Base-by-base conservation (phyloP, 768 basidiomycete genomes). In the Symmetrospora coprosmae region DNA sequence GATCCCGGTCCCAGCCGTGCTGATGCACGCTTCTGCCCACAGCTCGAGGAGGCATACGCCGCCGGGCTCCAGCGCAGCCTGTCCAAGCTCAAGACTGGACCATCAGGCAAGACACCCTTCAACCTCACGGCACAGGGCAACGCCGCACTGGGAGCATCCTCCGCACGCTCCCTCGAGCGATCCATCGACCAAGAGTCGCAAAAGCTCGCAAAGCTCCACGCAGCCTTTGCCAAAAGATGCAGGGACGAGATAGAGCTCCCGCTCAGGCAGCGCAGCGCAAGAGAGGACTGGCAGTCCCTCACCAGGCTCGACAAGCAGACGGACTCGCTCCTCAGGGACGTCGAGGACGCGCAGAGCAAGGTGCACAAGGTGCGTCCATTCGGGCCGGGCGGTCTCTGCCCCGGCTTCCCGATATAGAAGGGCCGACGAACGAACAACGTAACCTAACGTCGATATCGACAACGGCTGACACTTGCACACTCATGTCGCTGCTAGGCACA, bases 21-120 rank as follows among this genome's bases (percentile, higher is more conserved):
- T n/a, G n/a, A n/a, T n/a, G n/a, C n/a, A n/a, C n/a, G n/a, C n/a
- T n/a, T n/a, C n/a, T n/a, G 67, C 50, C 61, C 67, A 55, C 56
- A 65, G 62, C 33, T 69, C 69, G 65, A 73, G 61, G 63, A 71
- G 9, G 11, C n/a, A 17, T 68, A 66, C 59, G 27, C 59, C 47
- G 48, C 58, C n/a, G 19, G 52, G 1, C 59, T 68, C 31, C 13
- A 63, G 4, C 34, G 39, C 17, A 52, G 64, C 50, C 4, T 21
- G 0, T 11, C 37, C n/a, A 55, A 62, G 2, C 47, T 67, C 48
- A 65, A 43, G 35, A 30, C 0, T 4, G 14, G 21, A n/a, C 27
- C 11, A 62, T 21, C 49, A 31, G 49, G 49, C 23, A 50, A 50
- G 33, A 35, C 49, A 9, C 49, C 49, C 14, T 35, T 50, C 33